These are phyloP conservation scores for Pluteus cervinus DNA, from an alignment of 768 basidiomycete genomes.

Conservation along the genomic window DNA sequence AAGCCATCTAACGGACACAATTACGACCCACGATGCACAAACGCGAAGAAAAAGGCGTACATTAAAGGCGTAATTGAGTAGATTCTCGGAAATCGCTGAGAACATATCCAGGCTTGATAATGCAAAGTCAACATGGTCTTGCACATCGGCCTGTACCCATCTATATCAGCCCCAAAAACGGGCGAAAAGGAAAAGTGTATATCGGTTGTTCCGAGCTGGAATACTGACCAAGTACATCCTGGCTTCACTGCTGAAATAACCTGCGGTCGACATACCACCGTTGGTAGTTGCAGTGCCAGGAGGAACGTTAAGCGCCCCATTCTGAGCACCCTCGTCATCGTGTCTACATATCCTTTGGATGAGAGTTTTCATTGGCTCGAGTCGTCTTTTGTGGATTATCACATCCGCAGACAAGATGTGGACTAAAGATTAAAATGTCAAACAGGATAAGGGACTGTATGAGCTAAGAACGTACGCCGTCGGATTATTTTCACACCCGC, in stretches of 20 bases:
- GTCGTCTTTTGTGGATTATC: constrained; percentile 63
- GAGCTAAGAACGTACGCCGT: constrained; percentile 32
- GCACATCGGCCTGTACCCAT: constrained; percentile 55
- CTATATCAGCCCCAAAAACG: background rate
- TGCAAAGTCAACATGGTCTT: constrained; percentile 68
- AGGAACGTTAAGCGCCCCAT: constrained; percentile 20
- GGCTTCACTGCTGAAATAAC: constrained; percentile 58
- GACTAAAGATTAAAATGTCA: constrained; percentile 30
- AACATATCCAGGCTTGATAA: constrained; percentile 65
- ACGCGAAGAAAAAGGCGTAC: constrained; percentile 35
- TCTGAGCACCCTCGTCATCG: constrained; percentile 49
- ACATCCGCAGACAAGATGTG: constrained; percentile 72
- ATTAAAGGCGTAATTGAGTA: constrained; percentile 70
- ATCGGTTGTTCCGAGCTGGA: background rate
- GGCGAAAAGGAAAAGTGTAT: too few species aligned
- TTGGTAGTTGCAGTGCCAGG: too few species aligned
- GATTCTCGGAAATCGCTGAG: constrained; percentile 54
- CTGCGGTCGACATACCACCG: constrained; percentile 11
- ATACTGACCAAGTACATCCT: constrained; percentile 57
- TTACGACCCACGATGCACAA: too few species aligned
- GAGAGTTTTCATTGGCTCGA: constrained; percentile 63
- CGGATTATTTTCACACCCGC: constrained; percentile 57
- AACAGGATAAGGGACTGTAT: background rate
- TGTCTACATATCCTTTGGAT: constrained; percentile 59
- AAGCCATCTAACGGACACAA: constrained; percentile 44